Percentiles rank a stretch among this genome's conserved stretches.
Evolutionary conservation across 2,329 filamentous ascomycete genomes (phyloP).

Genomic region (Penicillium sp.): DNA sequence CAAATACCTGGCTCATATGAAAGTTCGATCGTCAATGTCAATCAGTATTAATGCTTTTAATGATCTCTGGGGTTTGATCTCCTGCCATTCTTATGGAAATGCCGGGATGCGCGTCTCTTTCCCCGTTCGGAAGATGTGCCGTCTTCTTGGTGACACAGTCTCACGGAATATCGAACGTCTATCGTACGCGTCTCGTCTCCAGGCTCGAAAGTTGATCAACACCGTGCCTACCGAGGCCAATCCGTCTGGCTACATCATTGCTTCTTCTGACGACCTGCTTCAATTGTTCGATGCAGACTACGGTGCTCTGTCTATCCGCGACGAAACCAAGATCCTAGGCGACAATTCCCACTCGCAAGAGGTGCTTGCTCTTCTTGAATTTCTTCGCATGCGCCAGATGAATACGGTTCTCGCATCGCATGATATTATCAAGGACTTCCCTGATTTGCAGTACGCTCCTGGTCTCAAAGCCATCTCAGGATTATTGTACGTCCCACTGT

Average conservation of each 20-base stretch:
- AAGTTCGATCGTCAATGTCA: conserved; percentile 90
- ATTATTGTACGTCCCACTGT: conserved; percentile 79
- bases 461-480: conserved; percentile 80
- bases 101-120: conserved; percentile 88
- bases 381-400: conserved; percentile 74
- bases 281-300: conserved; percentile 87
- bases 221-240: conserved; percentile 81
- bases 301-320: conserved; percentile 78
- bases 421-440: conserved; percentile 75
- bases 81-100: conserved; percentile 83
- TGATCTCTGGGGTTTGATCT: conserved; percentile 85
- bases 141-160: conserved; percentile 80
- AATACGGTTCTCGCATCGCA: conserved; percentile 77
- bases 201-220: conserved; percentile 86
- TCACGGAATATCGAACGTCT: conserved; percentile 85
- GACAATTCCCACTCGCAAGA: conserved; percentile 77
- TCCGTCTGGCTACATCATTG: conserved; percentile 86
- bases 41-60: conserved; percentile 86
- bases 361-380: conserved; percentile 80
- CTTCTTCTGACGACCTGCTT: conserved; percentile 81
- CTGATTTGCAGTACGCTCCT: conserved; percentile 76
- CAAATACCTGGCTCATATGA: conserved; percentile 87
- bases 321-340: conserved; percentile 87
- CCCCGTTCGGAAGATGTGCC: conserved; percentile 89
- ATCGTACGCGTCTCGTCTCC: conserved; percentile 81